Conservation (phyloP, 352 stramenopile genomes). For the Pythium folliculosum region DNA sequence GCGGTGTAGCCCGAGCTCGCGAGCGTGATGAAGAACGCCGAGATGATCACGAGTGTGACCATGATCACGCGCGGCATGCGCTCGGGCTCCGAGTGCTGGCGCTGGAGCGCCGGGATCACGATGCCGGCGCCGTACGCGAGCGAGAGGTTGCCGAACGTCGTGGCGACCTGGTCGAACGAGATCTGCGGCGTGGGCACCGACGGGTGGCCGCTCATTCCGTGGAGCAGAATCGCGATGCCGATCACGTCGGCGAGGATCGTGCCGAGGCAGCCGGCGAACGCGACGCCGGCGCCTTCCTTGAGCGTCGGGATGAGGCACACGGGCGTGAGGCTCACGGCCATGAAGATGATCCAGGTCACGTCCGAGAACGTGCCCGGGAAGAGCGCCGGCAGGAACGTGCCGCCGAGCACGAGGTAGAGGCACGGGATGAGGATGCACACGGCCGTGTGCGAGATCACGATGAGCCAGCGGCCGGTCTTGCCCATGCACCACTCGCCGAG, state of each 20-base stretch:
- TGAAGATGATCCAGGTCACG: constrained; percentile 37
- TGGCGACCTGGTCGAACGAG: constrained; percentile 33
- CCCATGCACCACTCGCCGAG: constrained; percentile 42
- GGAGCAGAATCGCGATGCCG: constrained; percentile 28
- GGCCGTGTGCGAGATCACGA: constrained; percentile 31
- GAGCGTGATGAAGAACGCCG: constrained; percentile 33
- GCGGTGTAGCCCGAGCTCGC: constrained; percentile 31
- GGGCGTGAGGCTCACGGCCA: constrained; percentile 32
- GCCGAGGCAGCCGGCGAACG: constrained; percentile 35
- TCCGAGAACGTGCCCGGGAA: constrained; percentile 38
- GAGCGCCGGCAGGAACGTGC: constrained; percentile 46
- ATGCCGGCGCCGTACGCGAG: constrained; percentile 46
- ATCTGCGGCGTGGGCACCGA: constrained; percentile 24
- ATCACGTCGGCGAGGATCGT: constrained; percentile 40
- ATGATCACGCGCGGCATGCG: constrained; percentile 41
- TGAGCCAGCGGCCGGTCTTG: constrained; percentile 25
- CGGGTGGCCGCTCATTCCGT: constrained; percentile 29
- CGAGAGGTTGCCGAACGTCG: constrained; percentile 41
- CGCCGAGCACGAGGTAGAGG: constrained; percentile 55
- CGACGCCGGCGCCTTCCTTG: constrained; percentile 34
- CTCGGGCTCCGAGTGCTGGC: constrained; percentile 36
- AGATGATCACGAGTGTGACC: constrained; percentile 38
- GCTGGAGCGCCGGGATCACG: constrained; percentile 38
- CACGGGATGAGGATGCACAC: constrained; percentile 32
- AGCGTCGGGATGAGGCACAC: constrained; percentile 40